Percentiles rank a stretch among this genome's conserved stretches.
Evolutionary conservation across 208 protist species (phyloP).

Genomic region (Phytomonas francai): DNA sequence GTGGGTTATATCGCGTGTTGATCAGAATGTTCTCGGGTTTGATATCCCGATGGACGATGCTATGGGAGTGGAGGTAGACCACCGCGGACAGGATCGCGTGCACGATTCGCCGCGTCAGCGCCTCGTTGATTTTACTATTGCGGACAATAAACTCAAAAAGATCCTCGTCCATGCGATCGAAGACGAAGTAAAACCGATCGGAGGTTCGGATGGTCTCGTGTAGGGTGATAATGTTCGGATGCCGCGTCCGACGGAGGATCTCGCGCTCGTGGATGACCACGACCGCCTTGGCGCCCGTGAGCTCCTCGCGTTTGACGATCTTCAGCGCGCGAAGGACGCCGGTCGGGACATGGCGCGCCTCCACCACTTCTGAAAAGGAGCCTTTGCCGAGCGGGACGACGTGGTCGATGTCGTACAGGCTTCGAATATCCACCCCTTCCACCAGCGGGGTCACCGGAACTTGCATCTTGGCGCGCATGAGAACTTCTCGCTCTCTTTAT

Average conservation of each 20-base stretch:
- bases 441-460: slow-evolving; percentile 68
- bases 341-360: slow-evolving; percentile 44
- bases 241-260: slow-evolving; percentile 68
- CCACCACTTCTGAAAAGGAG: slow-evolving; percentile 74
- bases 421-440: slow-evolving; percentile 46
- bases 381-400: slow-evolving; percentile 59
- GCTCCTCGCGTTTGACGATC: slow-evolving; percentile 46
- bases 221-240: slow-evolving; percentile 79
- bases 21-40: slow-evolving; percentile 89
- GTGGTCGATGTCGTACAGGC: slow-evolving; percentile 58
- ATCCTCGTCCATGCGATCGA: slow-evolving; percentile 81
- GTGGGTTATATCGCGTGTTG: slow-evolving; percentile 26
- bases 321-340: slow-evolving; percentile 72
- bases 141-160: slow-evolving; percentile 83
- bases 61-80: slow-evolving; percentile 72
- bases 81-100: slow-evolving; percentile 55
- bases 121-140: slow-evolving; percentile 61
- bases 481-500: background rate
- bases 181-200: slow-evolving; percentile 69
- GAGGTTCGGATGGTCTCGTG: slow-evolving; percentile 65
- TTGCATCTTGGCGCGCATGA: slow-evolving; percentile 28
- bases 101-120: slow-evolving; percentile 58
- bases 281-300: slow-evolving; percentile 69
- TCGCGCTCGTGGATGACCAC: slow-evolving; percentile 85
- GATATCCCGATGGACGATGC: slow-evolving; percentile 83